Percentiles rank a stretch among this genome's conserved stretches.
Conservation (phyloP, 345 rosid genomes). For the Pistacia vera region DNA sequence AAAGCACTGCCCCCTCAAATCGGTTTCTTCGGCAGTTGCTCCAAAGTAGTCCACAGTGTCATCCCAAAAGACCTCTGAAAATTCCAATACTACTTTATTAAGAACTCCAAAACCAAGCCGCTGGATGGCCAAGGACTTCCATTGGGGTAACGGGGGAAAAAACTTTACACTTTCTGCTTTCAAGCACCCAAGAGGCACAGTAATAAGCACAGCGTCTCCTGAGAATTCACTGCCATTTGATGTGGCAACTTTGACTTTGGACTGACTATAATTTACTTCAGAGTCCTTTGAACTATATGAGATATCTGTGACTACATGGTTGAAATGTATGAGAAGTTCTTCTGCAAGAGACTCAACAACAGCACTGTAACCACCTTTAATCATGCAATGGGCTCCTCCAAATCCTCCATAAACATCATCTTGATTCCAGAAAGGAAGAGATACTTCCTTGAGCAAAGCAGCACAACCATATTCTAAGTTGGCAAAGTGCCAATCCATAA, state of each 20-base stretch:
- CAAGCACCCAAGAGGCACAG: slow-evolving; percentile 99
- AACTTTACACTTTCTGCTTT: slow-evolving; percentile 90
- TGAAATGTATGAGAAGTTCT: slow-evolving; percentile 66
- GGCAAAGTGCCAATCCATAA: slow-evolving; percentile 99
- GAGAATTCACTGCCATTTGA: slow-evolving; percentile 77
- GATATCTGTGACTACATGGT: slow-evolving; percentile 75
- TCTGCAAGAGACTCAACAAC: slow-evolving; percentile 88
- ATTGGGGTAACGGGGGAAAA: slow-evolving; percentile 85
- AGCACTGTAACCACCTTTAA: slow-evolving; percentile 94
- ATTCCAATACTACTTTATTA: slow-evolving; percentile 92
- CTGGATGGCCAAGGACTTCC: slow-evolving; percentile 90
- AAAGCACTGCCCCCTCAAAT: slow-evolving; percentile 89
- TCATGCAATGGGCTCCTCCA: slow-evolving; percentile 99
- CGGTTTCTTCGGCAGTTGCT: slow-evolving; percentile 93
- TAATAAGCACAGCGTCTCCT: slow-evolving; percentile 92
- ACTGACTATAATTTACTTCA: slow-evolving; percentile 32
- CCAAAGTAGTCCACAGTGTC: slow-evolving; percentile 98
- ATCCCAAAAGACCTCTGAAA: slow-evolving; percentile 94
- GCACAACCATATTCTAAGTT: slow-evolving; percentile 99
- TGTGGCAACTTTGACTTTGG: slow-evolving; percentile 69
- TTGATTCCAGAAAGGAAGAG: slow-evolving; percentile 99
- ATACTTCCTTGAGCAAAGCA: slow-evolving; percentile 90
- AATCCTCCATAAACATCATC: slow-evolving; percentile 99
- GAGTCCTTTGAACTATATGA: slow-evolving; percentile 55
- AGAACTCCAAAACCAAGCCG: slow-evolving; percentile 98